Evolutionary conservation across 2,329 filamentous ascomycete species (phyloP).

Genomic region (Monosporascus sp.): DNA sequence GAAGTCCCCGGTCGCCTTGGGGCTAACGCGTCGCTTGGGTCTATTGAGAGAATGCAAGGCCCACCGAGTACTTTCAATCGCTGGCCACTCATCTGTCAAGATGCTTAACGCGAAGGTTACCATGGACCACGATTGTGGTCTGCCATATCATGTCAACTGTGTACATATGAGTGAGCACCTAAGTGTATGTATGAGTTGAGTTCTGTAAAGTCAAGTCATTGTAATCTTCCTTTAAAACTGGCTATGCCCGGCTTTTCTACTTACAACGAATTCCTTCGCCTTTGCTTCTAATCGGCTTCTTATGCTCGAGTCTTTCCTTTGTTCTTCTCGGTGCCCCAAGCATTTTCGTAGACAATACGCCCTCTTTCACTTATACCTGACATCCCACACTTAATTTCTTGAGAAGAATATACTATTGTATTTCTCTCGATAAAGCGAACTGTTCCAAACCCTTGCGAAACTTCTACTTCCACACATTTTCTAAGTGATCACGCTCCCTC

Average conservation of each 20-base stretch:
- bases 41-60: slow-evolving; percentile 1
- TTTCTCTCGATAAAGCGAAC: background rate
- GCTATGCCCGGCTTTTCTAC: slow-evolving; percentile 5
- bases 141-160: background rate
- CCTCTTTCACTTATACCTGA: slow-evolving; percentile 9
- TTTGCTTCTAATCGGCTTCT: slow-evolving; percentile 7
- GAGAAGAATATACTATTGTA: background rate
- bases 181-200: background rate
- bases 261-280: slow-evolving; percentile 14
- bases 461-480: background rate
- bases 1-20: slow-evolving; percentile 15
- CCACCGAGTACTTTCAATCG: background rate
- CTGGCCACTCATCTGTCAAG: slow-evolving; percentile 19
- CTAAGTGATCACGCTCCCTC: background rate
- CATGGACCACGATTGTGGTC: slow-evolving; percentile 1
- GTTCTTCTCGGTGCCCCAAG: slow-evolving; percentile 7
- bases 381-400: slow-evolving; percentile 12
- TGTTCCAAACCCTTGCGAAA: slow-evolving; percentile 2
- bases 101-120: slow-evolving; percentile 6
- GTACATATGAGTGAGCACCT: background rate
- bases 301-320: slow-evolving; percentile 17
- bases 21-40: background rate
- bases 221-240: slow-evolving; percentile 13
- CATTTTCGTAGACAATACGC: slow-evolving; percentile 2
- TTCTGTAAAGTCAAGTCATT: slow-evolving; percentile 1